Evolutionary conservation across 345 rosid species (phyloP).

Genomic region (Brassica napus): DNA sequence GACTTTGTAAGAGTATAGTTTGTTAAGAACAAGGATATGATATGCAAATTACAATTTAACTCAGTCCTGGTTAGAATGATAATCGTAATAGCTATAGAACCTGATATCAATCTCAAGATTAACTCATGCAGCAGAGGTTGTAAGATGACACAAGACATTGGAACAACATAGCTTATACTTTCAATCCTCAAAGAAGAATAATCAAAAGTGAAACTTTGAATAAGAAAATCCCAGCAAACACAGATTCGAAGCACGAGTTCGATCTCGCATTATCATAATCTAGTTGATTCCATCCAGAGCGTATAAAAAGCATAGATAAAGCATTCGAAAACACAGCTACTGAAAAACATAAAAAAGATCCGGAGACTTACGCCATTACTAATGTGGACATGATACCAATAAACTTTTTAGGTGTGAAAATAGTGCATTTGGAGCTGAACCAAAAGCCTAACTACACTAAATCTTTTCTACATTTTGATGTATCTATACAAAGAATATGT

Average conservation of each 20-base stretch:
- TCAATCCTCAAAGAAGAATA: background rate
- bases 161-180: slow-evolving; percentile 7
- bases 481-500: no score
- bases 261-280: slow-evolving; percentile 11
- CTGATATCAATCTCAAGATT: slow-evolving; percentile 28
- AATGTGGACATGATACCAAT: no score
- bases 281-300: slow-evolving; percentile 19
- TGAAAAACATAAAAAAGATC: slow-evolving; percentile 26
- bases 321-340: slow-evolving; percentile 11
- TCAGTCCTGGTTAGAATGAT: no score
- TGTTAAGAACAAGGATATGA: no score
- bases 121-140: slow-evolving; percentile 55
- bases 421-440: no score
- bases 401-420: no score
- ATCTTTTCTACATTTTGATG: no score
- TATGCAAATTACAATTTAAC: no score
- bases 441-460: no score
- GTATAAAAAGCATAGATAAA: background rate
- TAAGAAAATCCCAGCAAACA: background rate
- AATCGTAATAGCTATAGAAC: no score
- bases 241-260: slow-evolving; percentile 15
- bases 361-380: background rate
- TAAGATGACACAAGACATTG: slow-evolving; percentile 57
- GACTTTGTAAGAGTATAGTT: background rate
- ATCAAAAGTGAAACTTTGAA: background rate